These are phyloP conservation scores for Pseudogymnoascus sp. DNA, from an alignment of 2,329 filamentous ascomycete genomes.

Conservation along the genomic window DNA sequence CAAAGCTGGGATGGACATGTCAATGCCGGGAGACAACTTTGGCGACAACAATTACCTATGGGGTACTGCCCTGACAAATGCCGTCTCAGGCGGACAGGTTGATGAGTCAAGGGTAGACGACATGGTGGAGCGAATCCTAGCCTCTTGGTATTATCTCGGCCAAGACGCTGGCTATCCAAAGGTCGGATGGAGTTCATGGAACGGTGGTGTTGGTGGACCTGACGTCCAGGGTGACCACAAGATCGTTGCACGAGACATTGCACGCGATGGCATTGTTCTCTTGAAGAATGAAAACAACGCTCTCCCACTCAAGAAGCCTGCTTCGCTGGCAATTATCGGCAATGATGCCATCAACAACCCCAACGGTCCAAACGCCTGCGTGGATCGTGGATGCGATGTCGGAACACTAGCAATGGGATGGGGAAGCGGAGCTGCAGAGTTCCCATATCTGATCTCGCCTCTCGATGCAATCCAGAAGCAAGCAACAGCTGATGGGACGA, in stretches of 20 bases:
- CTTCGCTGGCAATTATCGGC: constrained; percentile 52
- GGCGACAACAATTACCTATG: constrained; percentile 44
- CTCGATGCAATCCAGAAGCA: constrained; percentile 54
- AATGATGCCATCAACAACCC: constrained; percentile 52
- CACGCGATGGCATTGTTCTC: constrained; percentile 52
- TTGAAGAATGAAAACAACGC: constrained; percentile 53
- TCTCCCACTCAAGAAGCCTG: constrained; percentile 47
- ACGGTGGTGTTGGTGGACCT: constrained; percentile 20
- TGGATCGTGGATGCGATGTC: constrained; percentile 50
- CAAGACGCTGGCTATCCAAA: constrained; percentile 41
- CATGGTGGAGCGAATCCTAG: constrained; percentile 56
- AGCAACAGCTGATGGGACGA: constrained; percentile 42
- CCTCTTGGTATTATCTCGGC: constrained; percentile 49
- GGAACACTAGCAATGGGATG: constrained; percentile 61
- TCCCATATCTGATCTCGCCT: constrained; percentile 51
- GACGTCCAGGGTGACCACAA: constrained; percentile 53
- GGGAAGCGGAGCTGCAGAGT: constrained; percentile 18
- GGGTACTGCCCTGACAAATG: constrained; percentile 44
- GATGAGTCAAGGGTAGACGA: constrained; percentile 54
- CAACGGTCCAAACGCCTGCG: constrained; percentile 54
- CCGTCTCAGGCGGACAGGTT: constrained; percentile 48
- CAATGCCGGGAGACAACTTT: constrained; percentile 63
- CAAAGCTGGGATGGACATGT: constrained; percentile 65
- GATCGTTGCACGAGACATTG: constrained; percentile 49
- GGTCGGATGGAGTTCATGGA: constrained; percentile 36